Evolutionary conservation across 2,329 filamentous ascomycete species (phyloP).

Genomic region (Penicillium sp.): DNA sequence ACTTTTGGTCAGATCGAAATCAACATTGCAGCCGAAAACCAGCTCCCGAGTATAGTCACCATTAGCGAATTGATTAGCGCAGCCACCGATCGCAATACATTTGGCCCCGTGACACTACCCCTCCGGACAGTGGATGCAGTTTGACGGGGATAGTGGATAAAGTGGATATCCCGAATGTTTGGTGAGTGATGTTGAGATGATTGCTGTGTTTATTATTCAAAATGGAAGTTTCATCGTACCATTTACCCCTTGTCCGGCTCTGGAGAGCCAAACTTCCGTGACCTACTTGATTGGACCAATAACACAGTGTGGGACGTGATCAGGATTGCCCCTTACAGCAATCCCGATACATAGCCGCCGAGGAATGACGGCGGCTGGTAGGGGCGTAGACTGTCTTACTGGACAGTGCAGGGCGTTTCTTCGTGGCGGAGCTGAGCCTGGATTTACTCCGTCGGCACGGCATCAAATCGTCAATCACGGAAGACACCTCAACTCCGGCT

Average conservation of each 20-base stretch:
- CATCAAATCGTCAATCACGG: neutral
- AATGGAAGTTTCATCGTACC: neutral
- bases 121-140: neutral
- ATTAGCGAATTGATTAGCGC: constrained; percentile 2
- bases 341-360: neutral
- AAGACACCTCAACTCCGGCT: neutral
- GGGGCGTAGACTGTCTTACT: neutral
- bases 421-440: neutral
- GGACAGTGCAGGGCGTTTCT: too few species aligned
- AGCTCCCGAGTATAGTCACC: neutral
- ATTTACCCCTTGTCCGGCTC: constrained; percentile 1
- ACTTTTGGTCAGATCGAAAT: too few species aligned
- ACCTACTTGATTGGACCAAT: neutral
- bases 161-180: neutral
- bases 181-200: neutral
- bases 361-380: neutral
- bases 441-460: neutral
- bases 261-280: neutral
- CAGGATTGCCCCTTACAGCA: neutral
- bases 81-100: neutral
- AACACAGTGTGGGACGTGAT: neutral
- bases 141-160: neutral
- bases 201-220: neutral
- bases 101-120: neutral
- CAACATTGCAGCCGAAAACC: neutral